Conservation (phyloP, 176 grass and related monocot species). For the Musa acuminata region DNA sequence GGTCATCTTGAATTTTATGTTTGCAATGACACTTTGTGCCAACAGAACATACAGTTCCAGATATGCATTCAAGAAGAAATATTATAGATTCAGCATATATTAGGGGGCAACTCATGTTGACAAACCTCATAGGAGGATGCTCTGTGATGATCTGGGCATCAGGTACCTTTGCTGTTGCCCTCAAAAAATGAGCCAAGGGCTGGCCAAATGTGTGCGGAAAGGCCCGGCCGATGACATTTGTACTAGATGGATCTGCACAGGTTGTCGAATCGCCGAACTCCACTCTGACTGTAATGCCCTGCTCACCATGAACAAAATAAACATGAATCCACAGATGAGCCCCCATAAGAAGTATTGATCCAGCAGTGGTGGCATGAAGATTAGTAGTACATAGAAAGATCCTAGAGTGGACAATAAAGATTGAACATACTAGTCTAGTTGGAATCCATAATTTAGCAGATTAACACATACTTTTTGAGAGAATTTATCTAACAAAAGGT, state of each 20-base stretch:
- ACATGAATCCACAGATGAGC: background rate
- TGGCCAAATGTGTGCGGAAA: conserved; percentile 57
- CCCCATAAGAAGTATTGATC: background rate
- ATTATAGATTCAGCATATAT: background rate
- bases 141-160: conserved; percentile 29
- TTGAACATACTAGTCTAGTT: background rate
- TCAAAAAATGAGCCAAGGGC: conserved; percentile 51
- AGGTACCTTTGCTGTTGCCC: conserved; percentile 6
- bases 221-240: conserved; percentile 23
- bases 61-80: background rate
- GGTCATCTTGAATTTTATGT: background rate
- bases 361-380: background rate
- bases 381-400: background rate
- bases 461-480: background rate
- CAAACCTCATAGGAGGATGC: conserved; percentile 37
- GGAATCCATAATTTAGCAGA: background rate
- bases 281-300: conserved; percentile 45
- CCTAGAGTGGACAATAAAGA: background rate
- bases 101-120: background rate
- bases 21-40: too few relatives aligned
- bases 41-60: too few relatives aligned
- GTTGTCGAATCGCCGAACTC: conserved; percentile 51
- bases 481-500: too few relatives aligned
- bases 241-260: conserved; percentile 32
- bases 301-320: background rate